phyloP scores from a whole-genome alignment of 2,329 filamentous ascomycete species.

The Botryotinia calthae region DNA sequence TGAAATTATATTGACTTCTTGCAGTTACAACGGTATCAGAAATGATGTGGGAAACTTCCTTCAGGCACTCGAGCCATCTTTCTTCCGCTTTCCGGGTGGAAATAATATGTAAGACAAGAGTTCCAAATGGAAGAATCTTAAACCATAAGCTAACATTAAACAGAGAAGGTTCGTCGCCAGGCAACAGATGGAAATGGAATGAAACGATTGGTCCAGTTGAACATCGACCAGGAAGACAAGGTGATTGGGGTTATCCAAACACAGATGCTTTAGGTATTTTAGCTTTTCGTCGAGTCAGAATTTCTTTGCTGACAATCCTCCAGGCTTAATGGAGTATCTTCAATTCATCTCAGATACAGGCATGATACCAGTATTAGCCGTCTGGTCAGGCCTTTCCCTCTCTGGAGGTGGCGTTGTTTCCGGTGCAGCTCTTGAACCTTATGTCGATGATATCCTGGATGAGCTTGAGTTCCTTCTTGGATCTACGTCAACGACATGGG shows the following conservation, averaged over 20 bases:
- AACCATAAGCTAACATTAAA: conserved; percentile 31
- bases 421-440: conserved; percentile 43
- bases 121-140: neutral
- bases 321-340: conserved; percentile 25
- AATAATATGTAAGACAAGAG: conserved; percentile 50
- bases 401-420: conserved; percentile 40
- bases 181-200: conserved; percentile 39
- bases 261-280: conserved; percentile 49
- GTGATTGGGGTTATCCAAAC: conserved; percentile 43
- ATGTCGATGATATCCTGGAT: conserved; percentile 48
- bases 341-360: conserved; percentile 47
- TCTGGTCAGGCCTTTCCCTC: conserved; percentile 48
- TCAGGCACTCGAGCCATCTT: conserved; percentile 49
- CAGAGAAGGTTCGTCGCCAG: conserved; percentile 28
- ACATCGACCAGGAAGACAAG: conserved; percentile 38
- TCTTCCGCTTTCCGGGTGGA: conserved; percentile 63
- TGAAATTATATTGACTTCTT: neutral
- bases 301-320: neutral
- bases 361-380: conserved; percentile 46
- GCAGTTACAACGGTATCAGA: conserved; percentile 53
- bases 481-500: conserved; percentile 43
- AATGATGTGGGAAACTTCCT: conserved; percentile 54
- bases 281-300: neutral
- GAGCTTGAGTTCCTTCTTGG: conserved; percentile 53
- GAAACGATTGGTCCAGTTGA: conserved; percentile 41